Conservation (phyloP, 495 filamentous ascomycete species). For the Terfezia boudieri region DNA sequence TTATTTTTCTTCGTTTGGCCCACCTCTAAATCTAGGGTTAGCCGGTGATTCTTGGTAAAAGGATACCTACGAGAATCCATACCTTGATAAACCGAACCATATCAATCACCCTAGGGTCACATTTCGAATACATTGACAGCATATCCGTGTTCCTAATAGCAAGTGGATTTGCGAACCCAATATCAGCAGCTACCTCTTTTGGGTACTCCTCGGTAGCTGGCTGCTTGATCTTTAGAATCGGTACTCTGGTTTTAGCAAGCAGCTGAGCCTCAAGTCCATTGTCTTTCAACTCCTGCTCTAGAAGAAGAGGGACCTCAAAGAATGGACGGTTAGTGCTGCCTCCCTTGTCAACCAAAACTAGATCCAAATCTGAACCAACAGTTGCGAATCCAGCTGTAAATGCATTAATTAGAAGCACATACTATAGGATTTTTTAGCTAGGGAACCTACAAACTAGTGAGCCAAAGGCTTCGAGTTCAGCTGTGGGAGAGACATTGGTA, state of each 20-base stretch:
- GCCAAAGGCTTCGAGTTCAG: conserved; percentile 14
- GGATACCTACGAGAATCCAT: background rate
- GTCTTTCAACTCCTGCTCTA: conserved; percentile 49
- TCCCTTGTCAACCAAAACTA: conserved; percentile 11
- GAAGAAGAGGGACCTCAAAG: conserved; percentile 26
- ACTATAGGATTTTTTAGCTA: conserved; percentile 4
- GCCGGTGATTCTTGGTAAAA: background rate
- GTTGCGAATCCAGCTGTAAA: conserved; percentile 18
- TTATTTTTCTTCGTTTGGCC: conserved; percentile 61
- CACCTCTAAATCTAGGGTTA: conserved; percentile 25
- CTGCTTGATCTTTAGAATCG: conserved; percentile 52
- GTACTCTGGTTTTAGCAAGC: conserved; percentile 49
- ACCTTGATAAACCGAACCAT: conserved; percentile 62
- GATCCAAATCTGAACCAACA: conserved; percentile 18
- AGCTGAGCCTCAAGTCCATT: conserved; percentile 44
- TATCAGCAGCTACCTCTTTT: conserved; percentile 33
- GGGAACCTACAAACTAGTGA: conserved; percentile 18
- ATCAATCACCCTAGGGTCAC: conserved; percentile 47
- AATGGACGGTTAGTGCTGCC: background rate
- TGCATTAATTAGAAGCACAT: conserved; percentile 5
- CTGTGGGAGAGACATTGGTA: conserved; percentile 7
- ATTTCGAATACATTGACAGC: conserved; percentile 51
- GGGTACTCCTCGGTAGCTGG: conserved; percentile 23
- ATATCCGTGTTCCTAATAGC: conserved; percentile 59
- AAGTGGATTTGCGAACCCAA: conserved; percentile 59